phyloP scores from a whole-genome alignment of 1,139 yeast species.

The Saccharomycopsis hybrid region DNA sequence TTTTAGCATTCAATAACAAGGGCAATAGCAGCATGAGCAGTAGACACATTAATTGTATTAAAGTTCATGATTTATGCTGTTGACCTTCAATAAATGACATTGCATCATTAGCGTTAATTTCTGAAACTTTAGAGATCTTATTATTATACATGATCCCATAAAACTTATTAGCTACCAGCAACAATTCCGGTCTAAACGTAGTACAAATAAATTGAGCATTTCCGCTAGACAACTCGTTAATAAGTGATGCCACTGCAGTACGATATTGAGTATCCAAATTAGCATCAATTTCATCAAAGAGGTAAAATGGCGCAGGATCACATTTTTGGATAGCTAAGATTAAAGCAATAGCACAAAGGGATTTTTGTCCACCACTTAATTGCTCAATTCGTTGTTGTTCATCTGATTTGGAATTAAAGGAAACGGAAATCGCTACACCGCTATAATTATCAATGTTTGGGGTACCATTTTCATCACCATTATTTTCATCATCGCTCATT shows the following conservation, averaged over 20 bases:
- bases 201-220: slow-evolving; percentile 91
- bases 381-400: slow-evolving; percentile 90
- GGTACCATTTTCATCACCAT: slow-evolving; percentile 24
- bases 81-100: slow-evolving; percentile 73
- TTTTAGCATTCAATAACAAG: too few species aligned
- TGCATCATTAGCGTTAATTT: slow-evolving; percentile 69
- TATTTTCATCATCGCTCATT: slow-evolving; percentile 25
- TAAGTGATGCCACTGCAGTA: slow-evolving; percentile 76
- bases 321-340: slow-evolving; percentile 90
- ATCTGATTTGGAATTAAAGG: slow-evolving; percentile 80
- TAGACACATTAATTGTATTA: too few species aligned
- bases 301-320: slow-evolving; percentile 95
- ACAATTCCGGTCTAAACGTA: slow-evolving; percentile 90
- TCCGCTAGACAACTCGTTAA: slow-evolving; percentile 49
- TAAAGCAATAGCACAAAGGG: slow-evolving; percentile 88
- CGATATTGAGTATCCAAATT: slow-evolving; percentile 91
- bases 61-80: slow-evolving; percentile 18
- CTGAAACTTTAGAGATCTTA: slow-evolving; percentile 74
- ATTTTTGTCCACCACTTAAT: slow-evolving; percentile 93
- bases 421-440: slow-evolving; percentile 84
- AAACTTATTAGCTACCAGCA: slow-evolving; percentile 78
- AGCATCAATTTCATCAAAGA: slow-evolving; percentile 95
- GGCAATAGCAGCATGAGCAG: too few species aligned
- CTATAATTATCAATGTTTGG: slow-evolving; percentile 50
- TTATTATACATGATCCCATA: slow-evolving; percentile 83